phyloP scores from a whole-genome alignment of 2,329 filamentous ascomycete species.

The Metarhizium brunneum region DNA sequence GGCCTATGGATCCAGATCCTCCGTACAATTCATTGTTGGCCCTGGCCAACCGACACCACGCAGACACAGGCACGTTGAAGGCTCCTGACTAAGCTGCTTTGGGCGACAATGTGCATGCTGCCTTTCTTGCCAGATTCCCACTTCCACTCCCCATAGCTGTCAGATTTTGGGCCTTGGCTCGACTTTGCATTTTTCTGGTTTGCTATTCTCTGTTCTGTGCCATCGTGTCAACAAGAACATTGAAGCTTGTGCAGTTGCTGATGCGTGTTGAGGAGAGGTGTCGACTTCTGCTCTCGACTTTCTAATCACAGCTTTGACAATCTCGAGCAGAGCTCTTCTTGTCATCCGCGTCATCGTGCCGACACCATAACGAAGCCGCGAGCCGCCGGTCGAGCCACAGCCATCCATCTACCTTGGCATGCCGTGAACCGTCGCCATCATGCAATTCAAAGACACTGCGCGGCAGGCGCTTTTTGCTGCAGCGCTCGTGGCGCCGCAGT shows the following conservation, averaged over 20 bases:
- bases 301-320: neutral
- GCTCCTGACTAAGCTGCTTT: constrained; percentile 10
- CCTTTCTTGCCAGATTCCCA: neutral
- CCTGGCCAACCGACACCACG: no score
- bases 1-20: no score
- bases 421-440: constrained; percentile 16
- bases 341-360: neutral
- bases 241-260: neutral
- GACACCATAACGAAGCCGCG: neutral
- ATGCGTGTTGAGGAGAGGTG: neutral
- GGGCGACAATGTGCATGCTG: constrained; percentile 2
- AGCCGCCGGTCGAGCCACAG: neutral
- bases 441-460: constrained; percentile 37
- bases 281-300: neutral
- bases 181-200: neutral
- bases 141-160: neutral
- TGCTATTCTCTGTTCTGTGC: neutral
- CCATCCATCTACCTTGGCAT: constrained; percentile 2
- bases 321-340: neutral
- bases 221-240: neutral
- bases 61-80: neutral
- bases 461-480: constrained; percentile 41
- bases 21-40: no score
- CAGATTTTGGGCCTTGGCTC: neutral
- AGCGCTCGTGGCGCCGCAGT: constrained; percentile 41